phyloP scores from a whole-genome alignment of 495 filamentous ascomycete genomes.

The Xylaria sp. region DNA sequence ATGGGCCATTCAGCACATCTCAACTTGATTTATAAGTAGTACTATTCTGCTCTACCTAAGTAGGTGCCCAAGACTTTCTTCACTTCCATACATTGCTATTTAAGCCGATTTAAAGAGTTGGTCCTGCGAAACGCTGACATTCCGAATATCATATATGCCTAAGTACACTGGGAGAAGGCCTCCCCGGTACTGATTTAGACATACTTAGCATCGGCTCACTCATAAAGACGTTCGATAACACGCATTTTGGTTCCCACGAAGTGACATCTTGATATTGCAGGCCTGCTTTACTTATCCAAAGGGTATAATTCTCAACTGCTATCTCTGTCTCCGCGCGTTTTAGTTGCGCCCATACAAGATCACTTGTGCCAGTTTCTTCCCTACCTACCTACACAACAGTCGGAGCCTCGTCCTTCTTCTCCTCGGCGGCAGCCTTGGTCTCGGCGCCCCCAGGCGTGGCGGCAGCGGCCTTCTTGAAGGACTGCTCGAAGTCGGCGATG shows the following conservation, averaged over 20 bases:
- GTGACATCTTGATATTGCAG: constrained; percentile 11
- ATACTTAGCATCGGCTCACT: neutral
- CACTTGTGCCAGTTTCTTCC: neutral
- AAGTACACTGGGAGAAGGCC: neutral
- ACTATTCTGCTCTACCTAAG: neutral
- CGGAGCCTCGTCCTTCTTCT: constrained; percentile 47
- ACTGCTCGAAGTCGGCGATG: constrained; percentile 93
- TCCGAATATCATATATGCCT: neutral
- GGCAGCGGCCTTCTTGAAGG: constrained; percentile 67
- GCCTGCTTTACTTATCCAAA: constrained; percentile 11
- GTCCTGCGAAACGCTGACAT: neutral
- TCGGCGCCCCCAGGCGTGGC: constrained; percentile 39
- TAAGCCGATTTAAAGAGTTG: neutral
- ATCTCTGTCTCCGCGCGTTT: neutral
- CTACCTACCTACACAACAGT: constrained; percentile 45
- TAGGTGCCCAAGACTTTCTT: neutral
- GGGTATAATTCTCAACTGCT: constrained; percentile 24
- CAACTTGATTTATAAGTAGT: neutral
- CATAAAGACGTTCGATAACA: neutral
- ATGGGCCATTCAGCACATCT: neutral
- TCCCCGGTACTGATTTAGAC: neutral
- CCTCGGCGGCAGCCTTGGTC: constrained; percentile 26
- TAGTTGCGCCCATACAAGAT: neutral
- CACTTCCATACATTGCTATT: neutral
- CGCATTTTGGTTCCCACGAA: neutral